phyloP scores from a whole-genome alignment of 805 yeast species.

The Wickerhamomyces hampshirensis region DNA sequence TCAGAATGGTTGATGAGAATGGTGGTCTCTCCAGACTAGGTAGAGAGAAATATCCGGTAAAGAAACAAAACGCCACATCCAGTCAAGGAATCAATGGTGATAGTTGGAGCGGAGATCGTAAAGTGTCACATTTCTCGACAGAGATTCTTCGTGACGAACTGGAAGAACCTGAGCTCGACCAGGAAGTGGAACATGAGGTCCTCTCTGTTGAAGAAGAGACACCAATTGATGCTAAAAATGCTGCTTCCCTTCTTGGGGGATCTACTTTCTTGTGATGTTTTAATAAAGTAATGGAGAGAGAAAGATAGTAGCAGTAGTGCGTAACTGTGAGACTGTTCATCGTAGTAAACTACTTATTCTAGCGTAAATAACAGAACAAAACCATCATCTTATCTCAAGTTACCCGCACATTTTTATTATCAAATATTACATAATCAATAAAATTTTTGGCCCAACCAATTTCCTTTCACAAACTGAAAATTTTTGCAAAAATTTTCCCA shows the following conservation, averaged over 20 bases:
- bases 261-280: constrained; percentile 49
- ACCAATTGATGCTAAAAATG: constrained; percentile 72
- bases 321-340: not conserved
- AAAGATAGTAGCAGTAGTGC: not conserved
- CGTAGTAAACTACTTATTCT: no score
- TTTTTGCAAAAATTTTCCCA: not conserved
- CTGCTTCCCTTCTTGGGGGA: constrained; percentile 75
- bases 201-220: constrained; percentile 28
- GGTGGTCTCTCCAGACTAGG: constrained; percentile 87
- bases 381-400: no score
- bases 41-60: constrained; percentile 50
- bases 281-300: not conserved
- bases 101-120: constrained; percentile 54
- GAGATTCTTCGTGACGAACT: constrained; percentile 11
- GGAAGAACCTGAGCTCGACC: constrained; percentile 3
- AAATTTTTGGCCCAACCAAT: no score
- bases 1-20: constrained; percentile 64
- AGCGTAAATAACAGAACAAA: no score
- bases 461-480: no score
- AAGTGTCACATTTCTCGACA: constrained; percentile 30
- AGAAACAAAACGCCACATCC: constrained; percentile 13
- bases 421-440: no score
- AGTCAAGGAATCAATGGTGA: constrained; percentile 51
- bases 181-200: constrained; percentile 12
- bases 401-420: no score